Evolutionary conservation across 305 asterid species (phyloP), one percentile per base, ranked within the genome.

Genomic region (Plantago coronopus): DNA sequence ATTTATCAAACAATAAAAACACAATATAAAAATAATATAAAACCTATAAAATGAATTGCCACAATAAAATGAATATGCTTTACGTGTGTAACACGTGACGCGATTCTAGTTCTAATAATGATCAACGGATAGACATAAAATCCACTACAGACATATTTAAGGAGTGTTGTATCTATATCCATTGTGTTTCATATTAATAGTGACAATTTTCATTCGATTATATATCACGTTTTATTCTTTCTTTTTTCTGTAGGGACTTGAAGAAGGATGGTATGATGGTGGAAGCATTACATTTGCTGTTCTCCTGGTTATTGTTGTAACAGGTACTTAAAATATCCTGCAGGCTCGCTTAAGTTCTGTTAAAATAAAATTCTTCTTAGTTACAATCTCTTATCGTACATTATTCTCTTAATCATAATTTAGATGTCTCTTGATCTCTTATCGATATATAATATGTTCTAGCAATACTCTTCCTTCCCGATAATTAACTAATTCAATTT

Each of bases 211-310:
- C 50, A 57, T 47, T 21, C 20, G 54, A 61, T 20, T 22, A 55
- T 13, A 59, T 61, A 67, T 37, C 53, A 2, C 7, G 29, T 17
- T 9, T 70, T 51, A 21, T 40, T 29, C 42, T 22, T 44, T 40
- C 14, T 57, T 10, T 59, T 65, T 74, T 51, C 61, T 46, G 34
- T 70, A 91, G 98, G 98, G 98, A 53, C 59, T 83, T 50, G 19
- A 76, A 69, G 83, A 87, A 62, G 98, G 98, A 64, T 93, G 97
- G 98, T 86, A 86, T 75, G 98, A 93, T 79, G 98, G 98, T 63
- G 96, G 97, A 75, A 89, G 98, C 84, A 93, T 93, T 60, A 66
- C 87, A 50, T 89, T 93, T 76, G 98, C 98, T 55, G 96, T 93
- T 69, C 73, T 93, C 77, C 89, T 93, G 69, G 97, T 93, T 74